Base-by-base conservation (phyloP, 257 asterid genomes). In the Buddleja alternifolia region DNA sequence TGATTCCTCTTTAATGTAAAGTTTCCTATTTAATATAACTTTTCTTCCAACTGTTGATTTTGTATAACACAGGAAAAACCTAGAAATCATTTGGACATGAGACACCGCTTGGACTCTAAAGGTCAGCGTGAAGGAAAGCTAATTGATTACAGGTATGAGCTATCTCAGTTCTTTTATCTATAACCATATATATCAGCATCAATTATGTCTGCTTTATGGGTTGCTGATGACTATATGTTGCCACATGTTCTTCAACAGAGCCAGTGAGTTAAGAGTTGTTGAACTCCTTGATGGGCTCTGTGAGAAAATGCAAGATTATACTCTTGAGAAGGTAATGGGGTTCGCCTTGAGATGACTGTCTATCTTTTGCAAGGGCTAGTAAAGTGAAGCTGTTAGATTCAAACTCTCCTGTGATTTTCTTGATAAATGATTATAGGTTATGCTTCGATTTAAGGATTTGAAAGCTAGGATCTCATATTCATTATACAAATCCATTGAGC, bases 111-210 rank as follows among this genome's bases (percentile, higher is more conserved):
- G 92, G 95, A 93, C 74, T 88, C 97, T 63, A 88, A 87, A 82
- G 99, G 99, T 77, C 99, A 90, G 85, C 97, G 99, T 67, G 77
- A 93, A 79, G 99, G 97, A 79, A 93, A 90, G 81, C 84, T 93
- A 57, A 93, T 93, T 60, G 97, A 93, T 82, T 93, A 93, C 93
- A 84, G 97, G 96, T 92, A 82, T 61, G 63, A 37, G 63, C 60
- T 52, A 46, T n/a, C 45, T 32, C 34, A 55, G 53, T 51, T 73
- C 77, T 25, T 66, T 66, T 15, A 41, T 50, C 36, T 46, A 39
- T 46, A n/a, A n/a, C 32, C 34, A 29, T 29, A 29, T 17, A 24
- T 17, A 8, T 64, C 1, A 39, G 50, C 65, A 50, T 34, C 51
- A 16, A n/a, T n/a, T 11, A 10, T 40, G 6, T 72, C 17, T 54